Conservation (phyloP, 768 basidiomycete species). For the Neoboletus brunneissimus region DNA sequence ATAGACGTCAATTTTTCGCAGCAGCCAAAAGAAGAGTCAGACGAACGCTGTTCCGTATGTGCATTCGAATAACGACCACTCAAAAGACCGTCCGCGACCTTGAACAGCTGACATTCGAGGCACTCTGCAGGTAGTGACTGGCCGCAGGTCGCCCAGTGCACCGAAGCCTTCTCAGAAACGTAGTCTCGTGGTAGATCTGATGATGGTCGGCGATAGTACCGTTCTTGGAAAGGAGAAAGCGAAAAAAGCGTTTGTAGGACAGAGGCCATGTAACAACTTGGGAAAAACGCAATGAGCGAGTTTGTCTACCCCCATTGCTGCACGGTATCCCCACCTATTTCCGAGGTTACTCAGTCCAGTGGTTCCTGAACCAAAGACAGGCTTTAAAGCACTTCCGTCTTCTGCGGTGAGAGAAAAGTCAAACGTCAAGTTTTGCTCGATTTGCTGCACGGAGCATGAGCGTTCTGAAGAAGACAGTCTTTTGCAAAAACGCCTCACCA, state of each 20-base stretch:
- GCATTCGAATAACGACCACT: constrained; percentile 87
- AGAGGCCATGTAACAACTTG: constrained; percentile 96
- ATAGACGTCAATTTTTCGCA: background rate
- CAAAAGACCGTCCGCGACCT: constrained; percentile 87
- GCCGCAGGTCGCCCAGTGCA: constrained; percentile 62
- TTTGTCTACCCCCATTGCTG: background rate
- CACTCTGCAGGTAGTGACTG: constrained; percentile 75
- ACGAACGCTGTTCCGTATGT: constrained; percentile 34
- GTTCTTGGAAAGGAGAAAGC: constrained; percentile 68
- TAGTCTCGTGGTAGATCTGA: constrained; percentile 7
- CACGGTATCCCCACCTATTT: constrained; percentile 58
- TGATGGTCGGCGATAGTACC: constrained; percentile 50
- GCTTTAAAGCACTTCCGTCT: constrained; percentile 82
- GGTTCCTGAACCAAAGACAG: constrained; percentile 82
- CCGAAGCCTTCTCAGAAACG: constrained; percentile 32
- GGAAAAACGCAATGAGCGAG: background rate
- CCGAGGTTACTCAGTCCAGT: constrained; percentile 92
- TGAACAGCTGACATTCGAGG: constrained; percentile 93
- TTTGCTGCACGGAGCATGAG: constrained; percentile 56
- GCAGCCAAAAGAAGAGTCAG: constrained; percentile 8
- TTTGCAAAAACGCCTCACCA: constrained; percentile 47
- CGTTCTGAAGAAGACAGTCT: background rate
- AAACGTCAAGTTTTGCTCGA: constrained; percentile 93
- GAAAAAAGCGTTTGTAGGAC: constrained; percentile 85
- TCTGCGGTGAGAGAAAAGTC: constrained; percentile 90